These are phyloP conservation scores for Amphirosellinia nigrospora DNA, from an alignment of 495 filamentous ascomycete species.

Conservation along the genomic window DNA sequence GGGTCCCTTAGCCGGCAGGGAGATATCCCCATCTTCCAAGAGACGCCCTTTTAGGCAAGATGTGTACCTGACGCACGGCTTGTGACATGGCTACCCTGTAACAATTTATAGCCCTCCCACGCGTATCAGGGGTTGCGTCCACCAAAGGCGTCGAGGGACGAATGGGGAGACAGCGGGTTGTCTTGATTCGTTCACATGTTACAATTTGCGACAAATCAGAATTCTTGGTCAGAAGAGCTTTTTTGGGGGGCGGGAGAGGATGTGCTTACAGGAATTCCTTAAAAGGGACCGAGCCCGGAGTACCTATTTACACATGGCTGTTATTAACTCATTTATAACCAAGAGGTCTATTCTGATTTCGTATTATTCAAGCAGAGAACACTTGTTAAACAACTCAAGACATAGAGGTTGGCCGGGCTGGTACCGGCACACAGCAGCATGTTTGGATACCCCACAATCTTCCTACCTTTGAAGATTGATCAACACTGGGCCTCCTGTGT, in stretches of 20 bases:
- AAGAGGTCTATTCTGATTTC: neutral
- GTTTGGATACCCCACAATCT: constrained; percentile 16
- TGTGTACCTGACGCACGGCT: constrained; percentile 47
- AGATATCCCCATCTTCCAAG: neutral
- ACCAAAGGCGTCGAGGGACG: neutral
- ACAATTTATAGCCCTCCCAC: neutral
- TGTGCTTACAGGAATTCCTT: neutral
- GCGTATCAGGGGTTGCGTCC: constrained; percentile 16
- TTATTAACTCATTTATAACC: neutral
- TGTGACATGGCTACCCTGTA: constrained; percentile 45
- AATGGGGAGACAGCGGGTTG: neutral
- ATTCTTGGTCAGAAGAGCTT: neutral
- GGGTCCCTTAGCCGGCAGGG: neutral
- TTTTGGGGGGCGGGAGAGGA: neutral
- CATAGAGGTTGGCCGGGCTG: neutral
- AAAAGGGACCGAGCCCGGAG: neutral
- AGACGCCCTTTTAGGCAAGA: constrained; percentile 36
- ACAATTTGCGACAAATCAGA: constrained; percentile 15
- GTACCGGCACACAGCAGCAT: neutral
- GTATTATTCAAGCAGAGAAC: neutral
- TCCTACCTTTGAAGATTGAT: constrained; percentile 22
- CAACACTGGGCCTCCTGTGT: neutral
- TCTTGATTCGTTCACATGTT: constrained; percentile 13
- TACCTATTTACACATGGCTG: neutral
- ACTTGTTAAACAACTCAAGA: neutral